A percentile compares a stretch with the other conserved stretches of the same genome.
Evolutionary conservation across 108 stramenopile species (phyloP).

Genomic region (Asterionellopsis glacialis): DNA sequence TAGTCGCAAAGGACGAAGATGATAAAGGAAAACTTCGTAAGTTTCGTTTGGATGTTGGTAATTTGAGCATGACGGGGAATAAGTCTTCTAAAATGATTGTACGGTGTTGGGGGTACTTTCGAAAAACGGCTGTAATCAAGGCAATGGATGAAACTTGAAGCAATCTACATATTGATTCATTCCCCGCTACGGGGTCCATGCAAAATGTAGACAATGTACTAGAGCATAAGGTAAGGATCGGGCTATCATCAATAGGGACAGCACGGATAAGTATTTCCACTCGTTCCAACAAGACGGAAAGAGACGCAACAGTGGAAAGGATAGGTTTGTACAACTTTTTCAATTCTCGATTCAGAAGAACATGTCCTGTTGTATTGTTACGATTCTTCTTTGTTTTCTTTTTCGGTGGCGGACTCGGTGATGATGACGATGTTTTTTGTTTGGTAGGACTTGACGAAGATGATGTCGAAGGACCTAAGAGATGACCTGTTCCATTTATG

Average conservation of each 20-base stretch:
- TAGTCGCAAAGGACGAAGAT: constrained; percentile 5
- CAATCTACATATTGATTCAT: constrained; percentile 17
- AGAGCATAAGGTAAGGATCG: constrained; percentile 57
- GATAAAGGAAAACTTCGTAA: constrained; percentile 70
- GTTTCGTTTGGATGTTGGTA: constrained; percentile 76
- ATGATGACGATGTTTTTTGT: constrained; percentile 19
- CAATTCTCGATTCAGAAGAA: constrained; percentile 37
- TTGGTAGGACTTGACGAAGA: constrained; percentile 16
- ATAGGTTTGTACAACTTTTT: constrained; percentile 64
- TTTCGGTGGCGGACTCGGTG: constrained; percentile 18
- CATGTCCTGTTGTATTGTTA: background rate
- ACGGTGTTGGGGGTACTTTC: constrained; percentile 67
- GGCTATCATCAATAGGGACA: constrained; percentile 77
- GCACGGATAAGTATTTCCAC: constrained; percentile 48
- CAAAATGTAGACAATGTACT: constrained; percentile 52
- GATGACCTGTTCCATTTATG: constrained; percentile 64
- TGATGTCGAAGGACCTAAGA: constrained; percentile 11
- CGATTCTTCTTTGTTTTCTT: constrained; percentile 18
- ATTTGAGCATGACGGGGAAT: constrained; percentile 81
- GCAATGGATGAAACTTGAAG: constrained; percentile 61
- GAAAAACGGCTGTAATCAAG: constrained; percentile 69
- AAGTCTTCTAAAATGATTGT: constrained; percentile 87
- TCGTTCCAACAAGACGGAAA: constrained; percentile 60
- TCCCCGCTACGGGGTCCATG: constrained; percentile 47
- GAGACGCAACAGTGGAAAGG: constrained; percentile 38